Percentiles rank a stretch among this genome's conserved stretches.
Evolutionary conservation across 176 grass and related monocot genomes (phyloP).

Genomic region (Lolium rigidum): DNA sequence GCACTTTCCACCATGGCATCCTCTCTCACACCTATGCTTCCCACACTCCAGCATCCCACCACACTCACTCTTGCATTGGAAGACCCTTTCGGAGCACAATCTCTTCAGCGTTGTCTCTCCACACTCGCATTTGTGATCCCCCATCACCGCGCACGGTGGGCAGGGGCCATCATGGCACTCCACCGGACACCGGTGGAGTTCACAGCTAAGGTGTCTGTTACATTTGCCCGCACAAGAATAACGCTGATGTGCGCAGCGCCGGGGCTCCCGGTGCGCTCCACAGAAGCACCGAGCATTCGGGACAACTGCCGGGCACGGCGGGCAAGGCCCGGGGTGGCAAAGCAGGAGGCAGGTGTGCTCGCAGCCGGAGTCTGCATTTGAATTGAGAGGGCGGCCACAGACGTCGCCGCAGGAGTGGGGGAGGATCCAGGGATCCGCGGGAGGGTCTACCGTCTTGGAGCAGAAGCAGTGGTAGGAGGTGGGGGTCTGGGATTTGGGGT

Average conservation of each 20-base stretch:
- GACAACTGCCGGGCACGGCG: conserved; percentile 77
- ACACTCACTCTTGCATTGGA: conserved; percentile 66
- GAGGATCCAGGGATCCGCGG: conserved; percentile 85
- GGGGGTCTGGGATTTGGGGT: conserved; percentile 66
- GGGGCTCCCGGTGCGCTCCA: conserved; percentile 54
- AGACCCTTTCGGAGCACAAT: conserved; percentile 68
- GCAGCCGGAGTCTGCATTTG: conserved; percentile 51
- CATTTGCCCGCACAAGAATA: conserved; percentile 74
- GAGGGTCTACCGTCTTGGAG: conserved; percentile 70
- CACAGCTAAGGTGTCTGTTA: conserved; percentile 63
- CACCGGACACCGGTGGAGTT: conserved; percentile 63
- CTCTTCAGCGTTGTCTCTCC: conserved; percentile 60
- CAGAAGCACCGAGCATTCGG: conserved; percentile 69
- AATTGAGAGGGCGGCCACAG: conserved; percentile 61
- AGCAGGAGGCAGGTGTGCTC: conserved; percentile 83
- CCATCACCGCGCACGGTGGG: conserved; percentile 62
- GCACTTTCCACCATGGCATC: conserved; percentile 81
- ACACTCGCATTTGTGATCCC: conserved; percentile 66
- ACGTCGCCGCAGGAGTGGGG: conserved; percentile 86
- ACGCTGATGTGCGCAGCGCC: conserved; percentile 74
- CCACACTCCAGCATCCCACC: conserved; percentile 64
- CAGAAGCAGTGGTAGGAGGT: conserved; percentile 85
- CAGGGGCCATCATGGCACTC: conserved; percentile 76
- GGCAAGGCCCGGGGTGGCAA: conserved; percentile 92
- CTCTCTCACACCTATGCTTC: conserved; percentile 86